Evolutionary conservation across 1,139 yeast species (phyloP), one percentile per base, ranked within the genome.

Genomic region (Petasospora fabianii): DNA sequence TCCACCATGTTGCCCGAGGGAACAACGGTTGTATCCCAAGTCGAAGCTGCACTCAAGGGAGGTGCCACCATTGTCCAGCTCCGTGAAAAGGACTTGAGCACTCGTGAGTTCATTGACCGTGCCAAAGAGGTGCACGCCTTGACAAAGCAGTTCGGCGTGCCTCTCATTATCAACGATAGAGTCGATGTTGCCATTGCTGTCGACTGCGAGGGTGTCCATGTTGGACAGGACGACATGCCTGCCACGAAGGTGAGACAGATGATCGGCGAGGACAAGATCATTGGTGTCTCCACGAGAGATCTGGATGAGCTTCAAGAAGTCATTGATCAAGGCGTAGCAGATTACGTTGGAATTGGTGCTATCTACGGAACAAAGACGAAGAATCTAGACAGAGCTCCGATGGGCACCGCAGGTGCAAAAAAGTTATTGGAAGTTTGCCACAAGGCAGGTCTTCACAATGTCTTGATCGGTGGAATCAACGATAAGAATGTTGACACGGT

Each of bases 151-250:
- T 73, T 69, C 32, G 72, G 74, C 0, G 77, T 90, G 15, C 97
- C 97, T 0, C 66, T 90, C 48, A 77, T 90, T 24, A 88, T 90
- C 54, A 87, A 90, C 55, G 97, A 90, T 56, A 66, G 97, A 34
- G 74, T 87, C 7, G 97, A 90, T 56, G 87, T 90, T 6, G 97
- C 96, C 0, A 65, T 88, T 37, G 97, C 97, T 0, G 69, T 86
- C 39, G 94, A 76, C 52, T 96, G 96, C 0, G 96, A 88, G 44
- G 96, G 96, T 26, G 83, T 90, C 13, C 97, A 90, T 64, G 87
- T 90, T 16, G 97, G 97, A 1, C 97, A 88, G 59, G 92, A 83
- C 42, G 97, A 90, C 56, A 84, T 90, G 86, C 69, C 68, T n/a
- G 82, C 83, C 3, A 59, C 61, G 2, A 49, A 69, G 20, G 94